phyloP scores from a whole-genome alignment of 352 stramenopile species.

The Peronospora tabacina region DNA sequence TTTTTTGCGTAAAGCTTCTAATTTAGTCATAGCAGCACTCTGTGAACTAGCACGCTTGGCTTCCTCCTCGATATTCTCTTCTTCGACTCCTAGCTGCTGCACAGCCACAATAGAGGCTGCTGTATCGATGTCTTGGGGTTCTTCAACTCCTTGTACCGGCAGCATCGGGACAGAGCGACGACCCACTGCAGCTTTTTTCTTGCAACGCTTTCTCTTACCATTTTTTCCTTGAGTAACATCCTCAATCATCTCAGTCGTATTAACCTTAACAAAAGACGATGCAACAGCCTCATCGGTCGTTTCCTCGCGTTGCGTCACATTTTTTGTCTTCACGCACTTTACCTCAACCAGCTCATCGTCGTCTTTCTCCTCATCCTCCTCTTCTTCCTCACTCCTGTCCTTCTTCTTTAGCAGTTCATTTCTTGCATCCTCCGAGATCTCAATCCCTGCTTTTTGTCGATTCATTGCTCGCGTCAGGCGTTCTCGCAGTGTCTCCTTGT shows the following conservation, averaged over 20 bases:
- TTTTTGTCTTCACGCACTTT: constrained; percentile 21
- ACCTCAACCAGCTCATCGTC: constrained; percentile 7
- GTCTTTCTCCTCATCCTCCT: constrained; percentile 6
- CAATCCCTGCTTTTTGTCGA: constrained; percentile 60
- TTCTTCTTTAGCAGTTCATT: constrained; percentile 53
- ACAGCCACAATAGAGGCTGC: constrained; percentile 5
- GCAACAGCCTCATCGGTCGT: constrained; percentile 8
- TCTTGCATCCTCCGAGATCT: constrained; percentile 40
- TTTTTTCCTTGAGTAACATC: constrained; percentile 7
- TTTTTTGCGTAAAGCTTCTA: constrained; percentile 65
- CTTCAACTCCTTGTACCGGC: background rate
- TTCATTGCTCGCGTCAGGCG: constrained; percentile 74
- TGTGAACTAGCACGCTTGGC: constrained; percentile 38
- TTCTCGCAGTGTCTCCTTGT: constrained; percentile 77
- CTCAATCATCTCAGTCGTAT: background rate
- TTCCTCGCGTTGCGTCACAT: constrained; percentile 10
- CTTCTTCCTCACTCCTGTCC: constrained; percentile 15
- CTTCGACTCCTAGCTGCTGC: constrained; percentile 6
- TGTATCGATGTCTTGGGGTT: background rate
- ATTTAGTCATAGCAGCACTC: constrained; percentile 55
- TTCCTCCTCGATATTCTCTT: constrained; percentile 14
- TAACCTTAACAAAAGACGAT: background rate
- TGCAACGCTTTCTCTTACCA: constrained; percentile 27
- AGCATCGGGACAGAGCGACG: constrained; percentile 28
- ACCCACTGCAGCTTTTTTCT: constrained; percentile 24